phyloP scores from a whole-genome alignment of 169 alveolate genomes.

The Cryptosporidium andersoni region DNA sequence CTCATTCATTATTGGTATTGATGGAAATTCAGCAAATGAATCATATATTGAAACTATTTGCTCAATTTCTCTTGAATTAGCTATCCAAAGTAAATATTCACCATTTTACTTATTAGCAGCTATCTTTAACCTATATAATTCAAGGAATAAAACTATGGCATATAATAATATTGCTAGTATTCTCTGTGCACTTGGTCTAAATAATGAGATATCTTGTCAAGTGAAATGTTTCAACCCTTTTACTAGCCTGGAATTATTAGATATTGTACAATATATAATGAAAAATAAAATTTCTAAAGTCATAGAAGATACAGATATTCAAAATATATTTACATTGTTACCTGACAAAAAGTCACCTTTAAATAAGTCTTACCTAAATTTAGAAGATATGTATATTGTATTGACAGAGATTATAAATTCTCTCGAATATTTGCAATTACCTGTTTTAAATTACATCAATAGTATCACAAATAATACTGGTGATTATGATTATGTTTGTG shows the following conservation, averaged over 20 bases:
- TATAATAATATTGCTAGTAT: conserved; percentile 10
- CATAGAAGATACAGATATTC: conserved; percentile 1
- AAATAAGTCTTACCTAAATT: too few species aligned
- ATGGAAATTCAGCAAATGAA: too few species aligned
- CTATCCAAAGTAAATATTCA: conserved; percentile 17
- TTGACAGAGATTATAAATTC: too few species aligned
- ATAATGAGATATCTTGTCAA: conserved; percentile 24
- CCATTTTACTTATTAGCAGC: conserved; percentile 17
- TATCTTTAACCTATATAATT: background rate
- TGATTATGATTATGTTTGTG: too few species aligned
- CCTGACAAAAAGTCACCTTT: too few species aligned
- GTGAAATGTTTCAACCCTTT: background rate
- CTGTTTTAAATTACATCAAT: conserved; percentile 13
- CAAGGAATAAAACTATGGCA: background rate
- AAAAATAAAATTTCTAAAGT: conserved; percentile 7
- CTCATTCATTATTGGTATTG: too few species aligned
- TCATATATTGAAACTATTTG: background rate
- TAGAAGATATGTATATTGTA: too few species aligned
- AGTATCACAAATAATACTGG: background rate
- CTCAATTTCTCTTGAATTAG: background rate
- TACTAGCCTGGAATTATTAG: conserved; percentile 15
- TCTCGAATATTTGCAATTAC: conserved; percentile 13
- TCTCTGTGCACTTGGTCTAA: conserved; percentile 6
- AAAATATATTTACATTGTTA: too few species aligned
- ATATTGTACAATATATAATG: background rate